Evolutionary conservation across 2,329 filamentous ascomycete species (phyloP), one percentile per base, ranked within the genome.

Genomic region (Mycosphaerella sp.): DNA sequence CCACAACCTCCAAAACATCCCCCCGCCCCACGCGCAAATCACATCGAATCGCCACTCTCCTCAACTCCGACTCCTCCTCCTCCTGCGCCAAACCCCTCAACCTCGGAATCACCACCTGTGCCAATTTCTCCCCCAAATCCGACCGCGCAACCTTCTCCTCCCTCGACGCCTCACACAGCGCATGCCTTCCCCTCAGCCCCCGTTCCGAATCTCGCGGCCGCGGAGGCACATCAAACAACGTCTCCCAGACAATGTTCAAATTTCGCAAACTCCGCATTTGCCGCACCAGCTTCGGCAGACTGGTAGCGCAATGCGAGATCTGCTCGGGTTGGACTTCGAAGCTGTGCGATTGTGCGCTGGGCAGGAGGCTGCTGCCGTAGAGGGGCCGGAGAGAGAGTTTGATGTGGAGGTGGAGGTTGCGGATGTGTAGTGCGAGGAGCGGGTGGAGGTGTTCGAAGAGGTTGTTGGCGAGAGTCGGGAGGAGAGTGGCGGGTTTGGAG

Each of bases 151-250:
- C 35, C 30, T 44, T 44, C 6, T 53, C 50, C 25, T 47, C 25
- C 25, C 30, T 8, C 13, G 32, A 36, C n/a, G 40, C 25, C 17
- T 44, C 44, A 6, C 27, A 37, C 18, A 35, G 28, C 21, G 44
- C 44, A 9, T 36, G 39, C n/a, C 16, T 40, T 16, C 30, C 49
- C 14, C 16, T 28, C 18, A 43, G 21, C 17, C 25, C 44, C 32
- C 50, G 41, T 25, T 53, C 43, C 12, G 46, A 52, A 41, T 53
- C 50, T 39, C 50, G 41, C 16, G 50, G 50, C 30, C 50, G 50
- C 7, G 50, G 50, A n/a, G 44, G 45, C 25, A 46, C 30, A 25
- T 53, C 50, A 7, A 53, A 53, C 1, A 53, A 40, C 28, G 44
- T 53, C 27, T 53, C 50, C n/a, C 48, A 27, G 3, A 47, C 45